Evolutionary conservation across 768 basidiomycete species (phyloP).

Genomic region (Amanita pseudoporphyria): DNA sequence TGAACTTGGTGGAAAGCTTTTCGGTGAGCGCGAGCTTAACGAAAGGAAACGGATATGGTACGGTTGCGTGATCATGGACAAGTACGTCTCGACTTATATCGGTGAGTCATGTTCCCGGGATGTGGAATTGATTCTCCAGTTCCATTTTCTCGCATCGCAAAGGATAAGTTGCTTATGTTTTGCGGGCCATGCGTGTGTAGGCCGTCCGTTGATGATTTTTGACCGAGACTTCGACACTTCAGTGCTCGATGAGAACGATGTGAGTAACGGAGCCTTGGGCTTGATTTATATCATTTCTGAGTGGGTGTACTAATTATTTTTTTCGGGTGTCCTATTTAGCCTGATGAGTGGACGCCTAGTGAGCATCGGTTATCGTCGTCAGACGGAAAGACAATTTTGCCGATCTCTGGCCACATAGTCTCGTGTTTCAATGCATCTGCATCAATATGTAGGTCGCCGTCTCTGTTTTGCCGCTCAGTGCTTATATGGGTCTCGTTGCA

Average conservation of each 20-base stretch:
- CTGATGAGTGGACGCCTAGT: slow-evolving; percentile 42
- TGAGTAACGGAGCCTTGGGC: slow-evolving; percentile 17
- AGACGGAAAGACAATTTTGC: slow-evolving; percentile 16
- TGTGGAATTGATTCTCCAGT: background rate
- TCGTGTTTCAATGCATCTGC: slow-evolving; percentile 79
- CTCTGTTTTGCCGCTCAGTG: background rate
- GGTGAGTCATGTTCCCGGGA: slow-evolving; percentile 27
- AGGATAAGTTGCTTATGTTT: slow-evolving; percentile 2
- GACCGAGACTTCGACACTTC: slow-evolving; percentile 72
- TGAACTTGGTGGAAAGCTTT: slow-evolving; percentile 46
- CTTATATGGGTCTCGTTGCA: slow-evolving; percentile 8
- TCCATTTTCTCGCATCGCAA: slow-evolving; percentile 2
- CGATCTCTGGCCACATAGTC: slow-evolving; percentile 40
- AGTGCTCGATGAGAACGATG: slow-evolving; percentile 53
- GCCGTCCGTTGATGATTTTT: slow-evolving; percentile 64
- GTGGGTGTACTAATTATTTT: background rate
- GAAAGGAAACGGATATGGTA: slow-evolving; percentile 72
- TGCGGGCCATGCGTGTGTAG: slow-evolving; percentile 18
- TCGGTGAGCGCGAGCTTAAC: slow-evolving; percentile 52
- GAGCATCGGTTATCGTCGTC: slow-evolving; percentile 19
- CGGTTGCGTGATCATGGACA: slow-evolving; percentile 70
- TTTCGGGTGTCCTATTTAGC: slow-evolving; percentile 20
- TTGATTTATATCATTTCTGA: slow-evolving; percentile 4
- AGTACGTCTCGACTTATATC: slow-evolving; percentile 73
- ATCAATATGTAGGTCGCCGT: slow-evolving; percentile 44